These are phyloP conservation scores for Botryosphaeria dothidea DNA, from an alignment of 2,329 filamentous ascomycete genomes.

Conservation along the genomic window DNA sequence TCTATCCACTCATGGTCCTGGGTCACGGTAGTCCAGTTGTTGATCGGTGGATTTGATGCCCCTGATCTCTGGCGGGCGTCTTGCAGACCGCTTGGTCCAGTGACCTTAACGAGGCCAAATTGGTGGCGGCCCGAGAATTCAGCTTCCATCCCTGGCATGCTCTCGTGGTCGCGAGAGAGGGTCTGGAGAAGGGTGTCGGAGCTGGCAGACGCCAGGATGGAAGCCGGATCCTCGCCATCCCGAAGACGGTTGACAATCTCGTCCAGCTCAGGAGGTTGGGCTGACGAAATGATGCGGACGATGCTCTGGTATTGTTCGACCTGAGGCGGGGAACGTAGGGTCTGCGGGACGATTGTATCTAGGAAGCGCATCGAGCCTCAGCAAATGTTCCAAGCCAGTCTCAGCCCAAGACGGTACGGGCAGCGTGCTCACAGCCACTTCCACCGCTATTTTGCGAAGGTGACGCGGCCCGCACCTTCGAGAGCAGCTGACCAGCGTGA, in stretches of 20 bases:
- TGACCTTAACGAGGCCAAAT: conserved; percentile 23
- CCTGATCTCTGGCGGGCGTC: neutral
- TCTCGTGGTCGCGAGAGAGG: conserved; percentile 15
- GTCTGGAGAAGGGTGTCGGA: conserved; percentile 13
- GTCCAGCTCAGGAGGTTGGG: conserved; percentile 20
- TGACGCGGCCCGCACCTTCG: conserved; percentile 20
- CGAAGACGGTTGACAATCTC: conserved; percentile 25
- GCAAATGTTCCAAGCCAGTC: conserved; percentile 14
- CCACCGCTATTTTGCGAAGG: conserved; percentile 1
- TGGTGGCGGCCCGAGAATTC: conserved; percentile 21
- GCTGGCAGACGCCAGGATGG: conserved; percentile 16
- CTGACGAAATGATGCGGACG: conserved; percentile 13
- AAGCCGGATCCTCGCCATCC: conserved; percentile 16
- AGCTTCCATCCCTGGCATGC: conserved; percentile 20
- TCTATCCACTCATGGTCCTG: conserved; percentile 21
- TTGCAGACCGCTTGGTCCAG: neutral
- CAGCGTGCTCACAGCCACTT: conserved; percentile 20
- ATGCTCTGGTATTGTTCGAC: conserved; percentile 19
- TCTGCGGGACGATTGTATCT: conserved; percentile 3
- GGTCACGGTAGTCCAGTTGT: conserved; percentile 24
- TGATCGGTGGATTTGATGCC: neutral
- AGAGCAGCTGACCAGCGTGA: conserved; percentile 22
- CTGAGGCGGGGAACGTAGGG: neutral
- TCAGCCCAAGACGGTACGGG: neutral
- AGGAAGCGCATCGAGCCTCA: conserved; percentile 9